These are phyloP conservation scores for Podaxis sp. DNA, from an alignment of 768 basidiomycete species.

Conservation along the genomic window DNA sequence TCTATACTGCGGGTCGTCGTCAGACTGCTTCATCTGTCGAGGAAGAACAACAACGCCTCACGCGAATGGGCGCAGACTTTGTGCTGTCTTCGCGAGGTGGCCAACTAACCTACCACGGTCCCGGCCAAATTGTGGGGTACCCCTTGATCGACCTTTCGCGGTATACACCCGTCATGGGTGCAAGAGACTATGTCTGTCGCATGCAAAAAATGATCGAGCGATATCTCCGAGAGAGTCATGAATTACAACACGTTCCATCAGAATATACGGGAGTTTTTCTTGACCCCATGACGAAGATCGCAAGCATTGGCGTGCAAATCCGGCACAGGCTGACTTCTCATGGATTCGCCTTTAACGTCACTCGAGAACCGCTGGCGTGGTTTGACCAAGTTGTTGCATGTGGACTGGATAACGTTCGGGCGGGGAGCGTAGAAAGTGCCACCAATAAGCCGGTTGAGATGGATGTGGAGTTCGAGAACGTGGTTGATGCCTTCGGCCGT, in stretches of 20 bases:
- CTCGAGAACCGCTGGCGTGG: slow-evolving; percentile 77
- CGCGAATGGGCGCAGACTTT: slow-evolving; percentile 83
- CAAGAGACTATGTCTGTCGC: slow-evolving; percentile 81
- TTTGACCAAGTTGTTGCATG: slow-evolving; percentile 90
- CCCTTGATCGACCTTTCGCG: slow-evolving; percentile 88
- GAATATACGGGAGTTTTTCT: slow-evolving; percentile 93
- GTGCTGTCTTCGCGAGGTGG: slow-evolving; percentile 82
- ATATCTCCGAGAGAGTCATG: slow-evolving; percentile 61
- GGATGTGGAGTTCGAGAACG: slow-evolving; percentile 47
- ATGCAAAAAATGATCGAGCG: slow-evolving; percentile 70
- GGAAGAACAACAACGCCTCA: slow-evolving; percentile 62
- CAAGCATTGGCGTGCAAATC: slow-evolving; percentile 95
- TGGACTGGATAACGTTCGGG: slow-evolving; percentile 80
- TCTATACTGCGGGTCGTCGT: slow-evolving; percentile 92
- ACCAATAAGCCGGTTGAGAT: slow-evolving; percentile 39
- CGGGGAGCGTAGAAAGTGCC: slow-evolving; percentile 61
- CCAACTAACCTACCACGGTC: slow-evolving; percentile 95
- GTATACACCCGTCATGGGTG: slow-evolving; percentile 65
- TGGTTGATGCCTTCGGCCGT: slow-evolving; percentile 47
- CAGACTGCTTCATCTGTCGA: slow-evolving; percentile 63
- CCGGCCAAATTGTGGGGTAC: slow-evolving; percentile 96
- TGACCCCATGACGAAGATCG: slow-evolving; percentile 78
- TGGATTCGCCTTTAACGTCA: slow-evolving; percentile 92
- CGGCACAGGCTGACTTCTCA: slow-evolving; percentile 93
- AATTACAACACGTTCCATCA: slow-evolving; percentile 53